A percentile compares a stretch with the other conserved stretches of the same genome.
Evolutionary conservation across 805 yeast genomes (phyloP).

Genomic region (Cyberlindnera amylophila): DNA sequence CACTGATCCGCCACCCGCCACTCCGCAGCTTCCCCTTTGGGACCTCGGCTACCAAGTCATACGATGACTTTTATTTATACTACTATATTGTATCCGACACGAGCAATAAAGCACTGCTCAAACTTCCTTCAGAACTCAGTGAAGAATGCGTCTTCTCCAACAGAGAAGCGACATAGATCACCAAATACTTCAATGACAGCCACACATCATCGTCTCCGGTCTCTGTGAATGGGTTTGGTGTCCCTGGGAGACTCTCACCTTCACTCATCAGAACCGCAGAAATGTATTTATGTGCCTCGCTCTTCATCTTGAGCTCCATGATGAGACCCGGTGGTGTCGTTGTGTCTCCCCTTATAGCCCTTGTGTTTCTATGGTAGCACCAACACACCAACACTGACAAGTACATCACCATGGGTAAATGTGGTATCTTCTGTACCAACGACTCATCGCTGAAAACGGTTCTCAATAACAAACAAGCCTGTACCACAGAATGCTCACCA

Average conservation of each 20-base stretch:
- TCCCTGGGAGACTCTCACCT: neutral
- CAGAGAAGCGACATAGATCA: neutral
- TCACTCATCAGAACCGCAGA: neutral
- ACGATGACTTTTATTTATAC: no score
- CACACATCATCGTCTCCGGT: neutral
- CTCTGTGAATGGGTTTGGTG: neutral
- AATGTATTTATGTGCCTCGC: neutral
- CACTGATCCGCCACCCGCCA: no score
- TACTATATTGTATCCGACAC: neutral
- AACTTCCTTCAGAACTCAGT: neutral
- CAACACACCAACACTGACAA: conserved; percentile 20
- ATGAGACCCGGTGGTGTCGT: neutral
- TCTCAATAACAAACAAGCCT: conserved; percentile 29
- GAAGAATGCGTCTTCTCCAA: neutral
- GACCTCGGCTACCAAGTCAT: no score
- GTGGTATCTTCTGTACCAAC: conserved; percentile 24
- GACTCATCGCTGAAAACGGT: conserved; percentile 25
- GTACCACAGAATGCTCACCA: conserved; percentile 25
- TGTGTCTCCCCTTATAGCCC: neutral
- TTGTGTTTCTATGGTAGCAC: conserved; percentile 8
- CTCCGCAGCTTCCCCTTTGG: neutral
- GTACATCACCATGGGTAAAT: conserved; percentile 22
- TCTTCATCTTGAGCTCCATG: no score
- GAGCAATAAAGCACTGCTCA: neutral
- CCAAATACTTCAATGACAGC: neutral